Base-by-base conservation (phyloP, 805 yeast species). In the Starmerella floricola region DNA sequence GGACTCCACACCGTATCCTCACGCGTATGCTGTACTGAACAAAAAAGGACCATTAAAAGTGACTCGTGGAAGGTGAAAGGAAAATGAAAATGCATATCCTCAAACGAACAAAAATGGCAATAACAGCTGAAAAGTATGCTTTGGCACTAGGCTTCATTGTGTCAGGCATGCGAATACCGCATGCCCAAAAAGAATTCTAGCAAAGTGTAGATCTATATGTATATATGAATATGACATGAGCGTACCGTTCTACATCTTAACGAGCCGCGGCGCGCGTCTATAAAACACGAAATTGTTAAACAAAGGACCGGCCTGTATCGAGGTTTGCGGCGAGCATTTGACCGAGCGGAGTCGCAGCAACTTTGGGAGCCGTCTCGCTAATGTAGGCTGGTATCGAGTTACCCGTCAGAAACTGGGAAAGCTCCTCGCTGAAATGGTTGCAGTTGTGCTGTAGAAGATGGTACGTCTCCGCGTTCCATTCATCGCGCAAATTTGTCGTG, bases 1-100 rank as follows among this genome's bases (percentile, higher is more conserved):
- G 76, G 59, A 88, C 97, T 36, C 86, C 88, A 33, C 85, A 79
- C 73, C 85, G 82, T 65, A 82, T 91, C 57, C 78, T 82, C 44
- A 86, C 94, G 55, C 82, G 98, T 64, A 71, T 91, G 57, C 69
- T 91, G 51, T 91, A 91, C 61, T 88, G 73, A 51, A 18, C 3
- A 2, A n/a, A 15, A 16, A 8, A 6, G 21, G 26, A 23, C 6
- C 10, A 23, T 23, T 6, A 6, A 23, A 23, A 23, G 10, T 29
- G 31, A 13, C 6, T 15, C 15, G n/a, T 6, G 15, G 31, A 8
- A 8, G 31, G 6, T n/a, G 13, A 13, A 23, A 10, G 26, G 26
- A 23, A n/a, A n/a, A n/a, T n/a, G n/a, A n/a, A n/a, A n/a, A n/a
- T n/a, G n/a, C n/a, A n/a, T n/a, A n/a, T n/a, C n/a, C n/a, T n/a